Base-by-base conservation (phyloP, 2,329 filamentous ascomycete species). In the Fusarium albosuccineum region DNA sequence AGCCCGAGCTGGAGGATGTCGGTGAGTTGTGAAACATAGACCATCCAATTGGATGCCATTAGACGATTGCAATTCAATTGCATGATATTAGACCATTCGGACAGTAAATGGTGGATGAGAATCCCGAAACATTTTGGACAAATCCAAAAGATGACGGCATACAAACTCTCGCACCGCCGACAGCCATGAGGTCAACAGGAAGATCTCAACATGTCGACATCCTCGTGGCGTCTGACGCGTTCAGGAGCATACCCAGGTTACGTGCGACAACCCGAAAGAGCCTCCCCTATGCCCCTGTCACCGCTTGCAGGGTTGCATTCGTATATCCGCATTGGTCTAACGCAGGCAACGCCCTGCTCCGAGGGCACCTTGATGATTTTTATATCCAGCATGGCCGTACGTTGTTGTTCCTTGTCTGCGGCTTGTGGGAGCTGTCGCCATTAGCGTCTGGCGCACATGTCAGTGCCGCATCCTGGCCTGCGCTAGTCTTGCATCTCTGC, bases 1-100 rank as follows among this genome's bases (percentile, higher is more conserved):
- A 82, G 65, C 78, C 80, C 53, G 76, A 73, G 26, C 34, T 68
- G 41, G 81, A 83, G 48, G 81, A 83, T 14, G 82, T 77, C 6
- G 62, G 51, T 10, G 70, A 45, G 11, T 49, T 74, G 37, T 76
- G 33, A 26, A 64, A 72, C 22, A n/a, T 29, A 30, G 46, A 16
- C 30, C 30, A 11, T 11, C 30, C 33, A 26, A 50, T 13, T 3
- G 13, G 13, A 11, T 11, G 30, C 11, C 30, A 33, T 11, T 33
- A 41, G 33, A 53, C 41, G 33, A 37, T 26, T 49, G 33, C 33
- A 17, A 48, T 10, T 9, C 33, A 34, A 49, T 34, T 49, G 45
- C 45, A 49, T 49, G 45, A 52, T 53, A 57, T 51, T 62, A 62
- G 44, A 53, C 8, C 11, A 39, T 16, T 14, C 10, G 39, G 13